Evolutionary conservation across 345 rosid species (phyloP).

Genomic region (Euclidium syriacum): DNA sequence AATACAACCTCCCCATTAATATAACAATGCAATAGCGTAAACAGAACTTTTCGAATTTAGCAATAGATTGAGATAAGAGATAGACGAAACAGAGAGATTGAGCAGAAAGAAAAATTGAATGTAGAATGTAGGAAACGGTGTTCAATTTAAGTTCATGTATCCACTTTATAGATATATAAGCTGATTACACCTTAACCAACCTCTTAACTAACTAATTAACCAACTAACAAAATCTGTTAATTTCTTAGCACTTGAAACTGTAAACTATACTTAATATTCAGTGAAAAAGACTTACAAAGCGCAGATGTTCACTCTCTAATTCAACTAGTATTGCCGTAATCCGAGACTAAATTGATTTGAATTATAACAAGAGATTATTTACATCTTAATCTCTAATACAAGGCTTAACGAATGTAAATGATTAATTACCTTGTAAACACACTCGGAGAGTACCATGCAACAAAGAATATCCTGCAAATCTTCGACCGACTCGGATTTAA

Average conservation of each 20-base stretch:
- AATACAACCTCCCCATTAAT: not conserved
- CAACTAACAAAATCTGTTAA: slow-evolving; percentile 8
- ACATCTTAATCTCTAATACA: too few species aligned
- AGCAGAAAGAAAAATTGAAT: not conserved
- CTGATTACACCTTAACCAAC: not conserved
- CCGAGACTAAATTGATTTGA: not conserved
- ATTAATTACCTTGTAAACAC: slow-evolving; percentile 77
- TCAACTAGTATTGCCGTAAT: not conserved
- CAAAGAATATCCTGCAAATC: slow-evolving; percentile 91
- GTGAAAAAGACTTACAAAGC: too few species aligned
- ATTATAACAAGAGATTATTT: not conserved
- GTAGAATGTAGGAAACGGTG: not conserved
- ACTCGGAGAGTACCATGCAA: slow-evolving; percentile 95
- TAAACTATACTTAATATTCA: not conserved
- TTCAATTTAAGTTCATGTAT: not conserved
- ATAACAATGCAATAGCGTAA: not conserved
- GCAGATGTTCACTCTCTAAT: not conserved
- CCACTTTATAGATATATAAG: not conserved
- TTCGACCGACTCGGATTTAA: slow-evolving; percentile 73
- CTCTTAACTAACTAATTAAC: not conserved
- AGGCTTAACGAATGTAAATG: not conserved
- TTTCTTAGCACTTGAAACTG: too few species aligned
- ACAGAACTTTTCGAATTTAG: not conserved
- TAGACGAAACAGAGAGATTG: not conserved
- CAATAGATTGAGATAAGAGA: not conserved